These are phyloP conservation scores for Cladophialophora chaetospira DNA, from an alignment of 2,329 filamentous ascomycete genomes.

Conservation along the genomic window DNA sequence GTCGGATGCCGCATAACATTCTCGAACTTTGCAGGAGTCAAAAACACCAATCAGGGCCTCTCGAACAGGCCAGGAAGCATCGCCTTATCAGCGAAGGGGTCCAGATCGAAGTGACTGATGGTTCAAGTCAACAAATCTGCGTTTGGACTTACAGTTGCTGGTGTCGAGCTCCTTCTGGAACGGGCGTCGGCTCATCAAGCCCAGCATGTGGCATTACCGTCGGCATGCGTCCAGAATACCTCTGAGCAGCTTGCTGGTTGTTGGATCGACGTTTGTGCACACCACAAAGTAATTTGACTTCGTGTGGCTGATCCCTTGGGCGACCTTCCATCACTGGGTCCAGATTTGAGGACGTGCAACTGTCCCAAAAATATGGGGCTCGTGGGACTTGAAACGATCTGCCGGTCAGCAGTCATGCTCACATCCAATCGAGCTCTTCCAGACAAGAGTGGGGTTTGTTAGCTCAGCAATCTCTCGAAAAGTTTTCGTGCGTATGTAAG, in stretches of 20 bases:
- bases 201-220: background rate
- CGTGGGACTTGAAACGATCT: conserved; percentile 2
- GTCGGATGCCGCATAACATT: background rate
- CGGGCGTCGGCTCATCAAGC: background rate
- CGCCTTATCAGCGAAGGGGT: background rate
- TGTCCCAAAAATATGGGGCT: background rate
- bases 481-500: conserved; percentile 14
- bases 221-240: background rate
- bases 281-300: background rate
- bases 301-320: background rate
- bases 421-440: background rate
- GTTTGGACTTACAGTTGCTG: background rate
- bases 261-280: background rate
- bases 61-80: background rate
- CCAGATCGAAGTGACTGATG: background rate
- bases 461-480: conserved; percentile 13
- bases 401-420: conserved; percentile 2
- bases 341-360: background rate
- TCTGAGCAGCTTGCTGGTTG: background rate
- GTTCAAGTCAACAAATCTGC: conserved; percentile 4
- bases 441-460: conserved; percentile 8
- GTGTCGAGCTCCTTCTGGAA: background rate
- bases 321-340: background rate
- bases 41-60: background rate
- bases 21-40: background rate